These are phyloP conservation scores for Fusarium keratoplasticum DNA, from an alignment of 2,329 filamentous ascomycete species.

Conservation along the genomic window DNA sequence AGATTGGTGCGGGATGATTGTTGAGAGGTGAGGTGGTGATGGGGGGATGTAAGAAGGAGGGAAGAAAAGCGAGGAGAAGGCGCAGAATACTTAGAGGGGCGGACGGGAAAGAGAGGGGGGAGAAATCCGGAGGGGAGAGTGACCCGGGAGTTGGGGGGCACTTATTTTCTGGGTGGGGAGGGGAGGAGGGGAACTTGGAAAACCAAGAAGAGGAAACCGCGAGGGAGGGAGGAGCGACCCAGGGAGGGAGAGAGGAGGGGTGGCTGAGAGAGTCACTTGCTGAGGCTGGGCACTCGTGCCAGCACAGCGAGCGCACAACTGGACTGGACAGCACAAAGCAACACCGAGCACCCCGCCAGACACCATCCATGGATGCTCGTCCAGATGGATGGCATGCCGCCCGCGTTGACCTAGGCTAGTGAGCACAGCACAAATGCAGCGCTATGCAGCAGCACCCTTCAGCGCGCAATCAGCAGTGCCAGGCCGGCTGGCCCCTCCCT, in stretches of 20 bases:
- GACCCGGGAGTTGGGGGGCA: constrained; percentile 40
- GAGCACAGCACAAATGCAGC: constrained; percentile 29
- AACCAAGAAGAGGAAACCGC: constrained; percentile 37
- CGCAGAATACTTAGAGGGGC: constrained; percentile 44
- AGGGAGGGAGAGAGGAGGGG: constrained; percentile 44
- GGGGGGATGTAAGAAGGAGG: constrained; percentile 41
- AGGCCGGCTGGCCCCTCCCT: constrained; percentile 25
- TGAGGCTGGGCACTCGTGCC: constrained; percentile 46
- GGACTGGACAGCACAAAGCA: constrained; percentile 30
- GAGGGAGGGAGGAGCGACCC: constrained; percentile 33
- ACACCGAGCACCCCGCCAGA: constrained; percentile 12
- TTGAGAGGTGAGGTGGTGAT: constrained; percentile 41
- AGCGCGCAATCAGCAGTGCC: constrained; percentile 27
- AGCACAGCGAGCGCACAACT: constrained; percentile 41
- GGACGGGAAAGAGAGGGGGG: constrained; percentile 38
- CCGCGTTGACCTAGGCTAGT: constrained; percentile 25
- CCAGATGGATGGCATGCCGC: constrained; percentile 10
- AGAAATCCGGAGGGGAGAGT: constrained; percentile 44
- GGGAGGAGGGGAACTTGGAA: constrained; percentile 42
- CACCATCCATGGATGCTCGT: neutral
- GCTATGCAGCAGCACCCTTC: constrained; percentile 36
- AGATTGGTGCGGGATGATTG: constrained; percentile 42
- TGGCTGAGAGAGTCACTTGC: constrained; percentile 45
- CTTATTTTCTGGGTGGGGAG: constrained; percentile 44
- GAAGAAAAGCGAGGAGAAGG: constrained; percentile 46